These are phyloP conservation scores for Pythium myriotylum DNA, from an alignment of 352 stramenopile species.

Conservation along the genomic window DNA sequence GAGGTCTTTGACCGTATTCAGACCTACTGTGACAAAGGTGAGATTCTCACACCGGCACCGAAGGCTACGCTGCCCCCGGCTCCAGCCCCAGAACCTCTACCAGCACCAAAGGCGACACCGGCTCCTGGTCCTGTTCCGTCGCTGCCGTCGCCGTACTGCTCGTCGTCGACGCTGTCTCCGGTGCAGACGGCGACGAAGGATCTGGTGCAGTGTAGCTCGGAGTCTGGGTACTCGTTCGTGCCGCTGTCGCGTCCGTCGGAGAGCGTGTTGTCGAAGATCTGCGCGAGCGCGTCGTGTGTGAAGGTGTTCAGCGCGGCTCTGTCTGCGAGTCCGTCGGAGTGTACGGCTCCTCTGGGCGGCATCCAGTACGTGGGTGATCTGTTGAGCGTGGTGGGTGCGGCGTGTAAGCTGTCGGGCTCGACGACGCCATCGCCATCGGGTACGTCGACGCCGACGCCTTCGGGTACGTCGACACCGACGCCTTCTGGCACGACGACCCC, in stretches of 20 bases:
- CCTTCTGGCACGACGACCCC: no score
- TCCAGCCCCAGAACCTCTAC: conserved; percentile 3
- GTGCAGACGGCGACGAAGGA: conserved; percentile 12
- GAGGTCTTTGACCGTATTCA: conserved; percentile 19
- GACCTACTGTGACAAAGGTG: conserved; percentile 18
- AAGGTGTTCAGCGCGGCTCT: no score
- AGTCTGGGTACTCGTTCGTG: conserved; percentile 23
- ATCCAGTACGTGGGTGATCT: no score
- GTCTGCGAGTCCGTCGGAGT: no score
- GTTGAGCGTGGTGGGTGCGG: no score
- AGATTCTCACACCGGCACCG: conserved; percentile 7
- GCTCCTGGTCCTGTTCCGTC: conserved; percentile 9
- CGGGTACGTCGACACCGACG: background rate
- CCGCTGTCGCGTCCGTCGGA: conserved; percentile 21
- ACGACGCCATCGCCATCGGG: background rate
- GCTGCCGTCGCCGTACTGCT: conserved; percentile 8
- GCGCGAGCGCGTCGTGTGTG: conserved; percentile 24
- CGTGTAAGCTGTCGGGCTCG: no score
- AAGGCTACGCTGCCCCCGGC: conserved; percentile 11
- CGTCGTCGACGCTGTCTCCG: conserved; percentile 1
- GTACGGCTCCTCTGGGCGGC: no score
- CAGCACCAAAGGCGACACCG: conserved; percentile 3
- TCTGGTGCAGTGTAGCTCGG: conserved; percentile 7
- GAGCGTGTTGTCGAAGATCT: conserved; percentile 24
- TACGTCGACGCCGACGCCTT: background rate